phyloP scores from a whole-genome alignment of 371 early-diverging fungal species.

The Amoeboaphelidium protococcarum region DNA sequence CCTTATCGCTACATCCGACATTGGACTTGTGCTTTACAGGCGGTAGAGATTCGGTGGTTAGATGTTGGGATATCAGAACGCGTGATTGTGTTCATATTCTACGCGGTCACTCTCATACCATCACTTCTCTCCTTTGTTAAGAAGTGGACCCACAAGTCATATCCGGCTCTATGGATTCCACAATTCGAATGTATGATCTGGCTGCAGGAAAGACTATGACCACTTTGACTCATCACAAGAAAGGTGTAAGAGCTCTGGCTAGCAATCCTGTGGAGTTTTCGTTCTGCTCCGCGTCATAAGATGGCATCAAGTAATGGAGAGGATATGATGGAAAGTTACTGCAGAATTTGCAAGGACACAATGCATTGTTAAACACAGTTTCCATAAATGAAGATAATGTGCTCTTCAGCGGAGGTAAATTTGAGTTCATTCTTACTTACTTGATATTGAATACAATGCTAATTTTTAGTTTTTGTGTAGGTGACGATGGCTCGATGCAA shows the following conservation, averaged over 20 bases:
- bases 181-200: conserved; percentile 79
- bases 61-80: conserved; percentile 95
- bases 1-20: conserved; percentile 67
- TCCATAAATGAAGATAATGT: conserved; percentile 69
- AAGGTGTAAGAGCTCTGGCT: conserved; percentile 69
- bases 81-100: conserved; percentile 70
- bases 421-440: no score
- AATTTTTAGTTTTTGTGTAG: no score
- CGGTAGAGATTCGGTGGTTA: conserved; percentile 75
- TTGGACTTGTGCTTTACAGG: conserved; percentile 76
- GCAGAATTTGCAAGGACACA: conserved; percentile 65
- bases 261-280: conserved; percentile 75
- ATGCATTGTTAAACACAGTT: conserved; percentile 67
- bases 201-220: conserved; percentile 83
- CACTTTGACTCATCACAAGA: conserved; percentile 88
- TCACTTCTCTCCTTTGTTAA: conserved; percentile 62
- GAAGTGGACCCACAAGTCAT: conserved; percentile 88
- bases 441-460: no score
- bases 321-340: conserved; percentile 80
- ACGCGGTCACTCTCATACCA: conserved; percentile 60
- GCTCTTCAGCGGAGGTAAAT: conserved; percentile 70
- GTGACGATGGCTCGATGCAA: conserved; percentile 74
- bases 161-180: conserved; percentile 72
- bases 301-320: conserved; percentile 85
- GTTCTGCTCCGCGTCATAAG: conserved; percentile 72